Base-by-base conservation (phyloP, 768 basidiomycete genomes). In the Favolaschia claudopus region DNA sequence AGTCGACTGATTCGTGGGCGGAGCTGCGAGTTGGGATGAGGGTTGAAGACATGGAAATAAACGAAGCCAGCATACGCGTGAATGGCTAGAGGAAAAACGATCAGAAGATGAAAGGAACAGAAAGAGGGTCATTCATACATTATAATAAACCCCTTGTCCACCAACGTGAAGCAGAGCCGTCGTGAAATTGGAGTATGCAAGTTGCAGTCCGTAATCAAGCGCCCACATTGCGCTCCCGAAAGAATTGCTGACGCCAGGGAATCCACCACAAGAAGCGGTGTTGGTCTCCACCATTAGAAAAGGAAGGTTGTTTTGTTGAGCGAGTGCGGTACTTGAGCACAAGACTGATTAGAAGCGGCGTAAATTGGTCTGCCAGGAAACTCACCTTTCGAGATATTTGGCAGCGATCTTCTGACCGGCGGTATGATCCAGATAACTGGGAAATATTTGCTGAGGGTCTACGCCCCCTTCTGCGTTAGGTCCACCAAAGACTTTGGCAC, bases 211-310 rank as follows among this genome's bases (percentile, higher is more conserved):
- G 70, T 85, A 87, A 68, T 89, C 88, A 61, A 87, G 63, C 3
- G 75, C 85, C 88, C 88, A 89, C 3, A 91, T 72, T 4, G 86
- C 85, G 0, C 83, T 85, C 2, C 82, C 85, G 64, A 87, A 89
- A 12, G 80, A 80, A 63, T 89, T 84, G 40, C 81, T 83, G 29
- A 89, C 71, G 0, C 88, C 89, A 5, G 81, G 69, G 67, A 89
- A 89, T 25, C 88, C 88, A 70, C 87, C 87, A 69, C 89, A 89
- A 28, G 84, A 85, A 2, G 86, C 88, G 0, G 85, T 85, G 65
- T 89, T 89, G 13, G 86, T 89, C 72, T 91, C 89, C n/a, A n/a
- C n/a, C n/a, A n/a, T n/a, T n/a, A 88, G 64, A 31, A 89, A 70
- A 19, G 79, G 78, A 61, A 83, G 80, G 2, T 73, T 70, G 31